phyloP scores from a whole-genome alignment of 768 basidiomycete species.

The Russula brevipes region DNA sequence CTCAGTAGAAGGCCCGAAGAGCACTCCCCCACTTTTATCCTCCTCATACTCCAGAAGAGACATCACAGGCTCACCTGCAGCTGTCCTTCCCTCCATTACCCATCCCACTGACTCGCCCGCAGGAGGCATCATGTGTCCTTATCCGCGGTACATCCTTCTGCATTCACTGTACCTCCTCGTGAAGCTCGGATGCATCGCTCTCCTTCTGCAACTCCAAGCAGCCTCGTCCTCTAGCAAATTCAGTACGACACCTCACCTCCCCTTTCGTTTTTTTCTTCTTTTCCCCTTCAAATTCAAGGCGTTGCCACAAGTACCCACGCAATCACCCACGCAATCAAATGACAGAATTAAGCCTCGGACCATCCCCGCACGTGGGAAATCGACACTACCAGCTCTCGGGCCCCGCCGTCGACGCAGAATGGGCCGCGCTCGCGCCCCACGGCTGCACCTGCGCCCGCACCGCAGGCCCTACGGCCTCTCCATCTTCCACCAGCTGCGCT shows the following conservation, averaged over 20 bases:
- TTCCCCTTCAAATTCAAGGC: neutral
- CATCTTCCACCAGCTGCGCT: constrained; percentile 41
- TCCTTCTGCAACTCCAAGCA: too few relatives aligned
- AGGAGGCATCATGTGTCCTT: neutral
- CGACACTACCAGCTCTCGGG: constrained; percentile 17
- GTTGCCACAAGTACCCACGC: neutral
- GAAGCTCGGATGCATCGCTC: constrained; percentile 2
- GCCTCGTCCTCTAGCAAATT: too few relatives aligned
- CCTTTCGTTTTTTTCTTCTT: too few relatives aligned
- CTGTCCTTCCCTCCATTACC: too few relatives aligned
- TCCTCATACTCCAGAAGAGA: too few relatives aligned
- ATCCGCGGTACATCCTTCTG: neutral
- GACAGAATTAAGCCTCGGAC: neutral
- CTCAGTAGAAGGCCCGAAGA: neutral
- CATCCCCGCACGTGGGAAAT: constrained; percentile 10
- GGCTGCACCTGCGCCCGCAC: constrained; percentile 29
- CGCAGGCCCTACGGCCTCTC: constrained; percentile 33
- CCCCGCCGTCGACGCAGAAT: constrained; percentile 20
- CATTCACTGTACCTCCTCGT: constrained; percentile 1
- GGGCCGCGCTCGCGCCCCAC: constrained; percentile 29
- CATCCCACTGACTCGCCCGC: neutral
- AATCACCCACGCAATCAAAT: too few relatives aligned
- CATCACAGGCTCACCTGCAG: too few relatives aligned
- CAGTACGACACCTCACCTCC: too few relatives aligned
- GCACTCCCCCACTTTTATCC: too few relatives aligned